Conservation (phyloP, 1,284 basidiomycete species). For the Sporisorium graminicola region DNA sequence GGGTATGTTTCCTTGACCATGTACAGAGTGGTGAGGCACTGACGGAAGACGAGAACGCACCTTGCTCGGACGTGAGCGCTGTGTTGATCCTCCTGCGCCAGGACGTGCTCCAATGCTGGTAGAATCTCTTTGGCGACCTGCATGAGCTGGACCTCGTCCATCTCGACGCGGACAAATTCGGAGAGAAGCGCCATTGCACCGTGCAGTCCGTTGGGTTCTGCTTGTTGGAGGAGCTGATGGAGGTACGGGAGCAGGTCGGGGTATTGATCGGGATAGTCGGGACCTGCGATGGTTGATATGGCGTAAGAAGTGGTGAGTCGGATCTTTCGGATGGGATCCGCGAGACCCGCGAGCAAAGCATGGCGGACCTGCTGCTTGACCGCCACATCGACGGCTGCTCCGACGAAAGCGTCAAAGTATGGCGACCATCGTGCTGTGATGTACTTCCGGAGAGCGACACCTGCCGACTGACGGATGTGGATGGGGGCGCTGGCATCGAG, state of each 20-base stretch:
- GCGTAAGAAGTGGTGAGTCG: constrained; percentile 60
- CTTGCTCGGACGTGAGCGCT: constrained; percentile 75
- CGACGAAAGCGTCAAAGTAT: constrained; percentile 57
- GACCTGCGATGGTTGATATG: constrained; percentile 58
- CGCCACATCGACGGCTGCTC: constrained; percentile 41
- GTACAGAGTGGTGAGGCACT: constrained; percentile 87
- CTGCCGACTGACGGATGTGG: constrained; percentile 61
- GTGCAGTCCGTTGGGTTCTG: constrained; percentile 45
- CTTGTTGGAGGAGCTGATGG: constrained; percentile 46
- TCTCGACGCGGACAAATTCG: constrained; percentile 64
- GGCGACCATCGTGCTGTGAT: constrained; percentile 64
- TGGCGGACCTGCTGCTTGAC: constrained; percentile 57
- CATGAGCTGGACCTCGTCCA: constrained; percentile 67
- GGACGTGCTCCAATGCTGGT: constrained; percentile 57
- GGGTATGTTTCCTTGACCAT: constrained; percentile 95
- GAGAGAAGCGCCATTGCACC: constrained; percentile 64
- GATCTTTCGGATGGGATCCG: constrained; percentile 55
- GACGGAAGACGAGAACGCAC: constrained; percentile 87
- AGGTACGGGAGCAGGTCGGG: constrained; percentile 60
- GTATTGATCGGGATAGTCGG: constrained; percentile 67
- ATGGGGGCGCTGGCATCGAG: constrained; percentile 25
- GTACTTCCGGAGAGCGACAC: constrained; percentile 59
- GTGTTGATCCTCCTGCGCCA: constrained; percentile 43
- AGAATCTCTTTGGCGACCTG: constrained; percentile 60
- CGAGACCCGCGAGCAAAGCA: constrained; percentile 52